Conservation (phyloP, 176 grass and related monocot genomes). For the Miscanthus lutarioriparius region DNA sequence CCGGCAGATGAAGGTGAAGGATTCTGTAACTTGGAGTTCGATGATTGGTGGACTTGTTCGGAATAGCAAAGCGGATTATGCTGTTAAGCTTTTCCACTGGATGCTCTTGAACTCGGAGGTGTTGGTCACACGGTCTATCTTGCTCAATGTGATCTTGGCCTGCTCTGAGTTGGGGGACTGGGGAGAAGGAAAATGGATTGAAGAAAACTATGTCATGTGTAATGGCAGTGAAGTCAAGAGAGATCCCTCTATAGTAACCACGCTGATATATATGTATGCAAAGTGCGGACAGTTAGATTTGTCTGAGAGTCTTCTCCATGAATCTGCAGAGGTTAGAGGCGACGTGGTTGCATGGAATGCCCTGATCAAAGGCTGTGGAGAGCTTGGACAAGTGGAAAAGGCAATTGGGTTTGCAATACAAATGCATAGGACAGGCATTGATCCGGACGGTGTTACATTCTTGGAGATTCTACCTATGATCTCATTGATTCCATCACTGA, state of each 20-base stretch:
- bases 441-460: slow-evolving; percentile 57
- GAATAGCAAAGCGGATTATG: slow-evolving; percentile 35
- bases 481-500: slow-evolving; percentile 58
- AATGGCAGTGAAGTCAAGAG: slow-evolving; percentile 34
- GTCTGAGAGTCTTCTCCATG: slow-evolving; percentile 51
- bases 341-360: slow-evolving; percentile 78
- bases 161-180: slow-evolving; percentile 62
- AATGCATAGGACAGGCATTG: slow-evolving; percentile 58
- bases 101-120: slow-evolving; percentile 29
- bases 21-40: slow-evolving; percentile 68
- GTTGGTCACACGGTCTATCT: slow-evolving; percentile 47
- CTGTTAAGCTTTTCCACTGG: slow-evolving; percentile 55
- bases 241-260: slow-evolving; percentile 54
- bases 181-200: slow-evolving; percentile 61
- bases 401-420: slow-evolving; percentile 47
- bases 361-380: slow-evolving; percentile 67
- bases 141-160: slow-evolving; percentile 64
- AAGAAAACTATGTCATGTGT: slow-evolving; percentile 46
- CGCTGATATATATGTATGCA: slow-evolving; percentile 72
- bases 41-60: slow-evolving; percentile 63
- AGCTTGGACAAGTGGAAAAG: slow-evolving; percentile 46
- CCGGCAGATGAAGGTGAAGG: slow-evolving; percentile 49
- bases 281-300: slow-evolving; percentile 56
- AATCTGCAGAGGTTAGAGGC: slow-evolving; percentile 37
- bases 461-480: slow-evolving; percentile 57